A percentile compares a stretch with the other conserved stretches of the same genome.
These are phyloP conservation scores for Cadophora sp. DNA, from an alignment of 2,329 filamentous ascomycete genomes.

Conservation along the genomic window DNA sequence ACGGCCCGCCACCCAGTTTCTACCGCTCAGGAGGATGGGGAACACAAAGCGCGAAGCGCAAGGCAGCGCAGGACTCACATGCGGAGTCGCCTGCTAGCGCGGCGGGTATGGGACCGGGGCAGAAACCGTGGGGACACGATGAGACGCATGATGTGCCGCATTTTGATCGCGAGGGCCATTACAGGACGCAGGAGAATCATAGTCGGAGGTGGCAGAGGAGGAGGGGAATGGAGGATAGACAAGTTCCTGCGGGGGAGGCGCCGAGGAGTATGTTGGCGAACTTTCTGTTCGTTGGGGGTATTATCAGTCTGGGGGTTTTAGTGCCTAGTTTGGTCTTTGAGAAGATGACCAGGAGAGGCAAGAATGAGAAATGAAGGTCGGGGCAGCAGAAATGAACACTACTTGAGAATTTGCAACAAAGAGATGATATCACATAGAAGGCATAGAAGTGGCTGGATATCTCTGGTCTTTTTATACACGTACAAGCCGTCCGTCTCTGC, in stretches of 20 bases:
- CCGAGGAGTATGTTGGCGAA: constrained; percentile 36
- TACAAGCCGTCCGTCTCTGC: constrained; percentile 32
- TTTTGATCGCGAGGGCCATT: constrained; percentile 78
- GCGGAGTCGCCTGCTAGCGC: constrained; percentile 41
- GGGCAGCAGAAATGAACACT: neutral
- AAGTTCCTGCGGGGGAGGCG: constrained; percentile 28
- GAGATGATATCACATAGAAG: constrained; percentile 14
- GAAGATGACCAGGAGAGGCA: constrained; percentile 30
- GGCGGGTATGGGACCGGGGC: constrained; percentile 66
- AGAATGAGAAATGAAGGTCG: constrained; percentile 19
- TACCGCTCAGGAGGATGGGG: constrained; percentile 85
- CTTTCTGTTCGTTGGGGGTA: constrained; percentile 51
- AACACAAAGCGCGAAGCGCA: constrained; percentile 63
- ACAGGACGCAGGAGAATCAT: constrained; percentile 67
- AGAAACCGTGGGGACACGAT: constrained; percentile 53
- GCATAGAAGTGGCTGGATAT: constrained; percentile 9
- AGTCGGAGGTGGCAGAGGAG: constrained; percentile 43
- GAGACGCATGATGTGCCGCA: constrained; percentile 68
- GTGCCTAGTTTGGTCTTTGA: constrained; percentile 39
- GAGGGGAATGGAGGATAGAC: constrained; percentile 40
- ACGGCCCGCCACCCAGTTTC: constrained; percentile 88
- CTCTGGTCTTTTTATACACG: constrained; percentile 35
- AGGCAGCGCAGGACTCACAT: constrained; percentile 53
- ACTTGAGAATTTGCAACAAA: neutral
- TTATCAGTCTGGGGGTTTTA: constrained; percentile 48